These are phyloP conservation scores for Coemansia erecta DNA, from an alignment of 192 early-diverging fungal species.

Conservation along the genomic window DNA sequence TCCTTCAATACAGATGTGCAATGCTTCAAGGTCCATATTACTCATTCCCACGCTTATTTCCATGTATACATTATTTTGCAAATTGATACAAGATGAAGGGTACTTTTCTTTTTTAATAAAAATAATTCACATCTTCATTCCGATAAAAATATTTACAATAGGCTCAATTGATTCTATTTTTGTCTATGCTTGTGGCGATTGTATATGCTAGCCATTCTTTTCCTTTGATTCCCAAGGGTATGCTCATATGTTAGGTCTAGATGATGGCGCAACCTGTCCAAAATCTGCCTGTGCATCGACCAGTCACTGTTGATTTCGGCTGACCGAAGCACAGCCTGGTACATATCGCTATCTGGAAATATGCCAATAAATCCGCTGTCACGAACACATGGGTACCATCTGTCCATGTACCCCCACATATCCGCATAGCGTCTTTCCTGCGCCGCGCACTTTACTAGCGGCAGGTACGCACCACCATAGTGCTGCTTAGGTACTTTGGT, in stretches of 20 bases:
- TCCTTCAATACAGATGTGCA: no score
- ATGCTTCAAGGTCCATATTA: no score
- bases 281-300: constrained; percentile 21
- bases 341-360: constrained; percentile 37
- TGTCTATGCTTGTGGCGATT: neutral
- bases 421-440: constrained; percentile 12
- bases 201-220: constrained; percentile 4
- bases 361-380: neutral
- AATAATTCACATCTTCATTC: no score
- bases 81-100: no score
- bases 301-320: constrained; percentile 16
- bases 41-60: no score
- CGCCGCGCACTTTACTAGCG: constrained; percentile 17
- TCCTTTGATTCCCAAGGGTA: neutral
- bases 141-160: no score
- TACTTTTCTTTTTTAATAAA: no score
- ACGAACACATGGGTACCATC: constrained; percentile 20
- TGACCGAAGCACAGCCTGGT: constrained; percentile 14
- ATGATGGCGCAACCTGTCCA: constrained; percentile 27
- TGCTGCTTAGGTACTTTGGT: constrained; percentile 27
- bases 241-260: constrained; percentile 4
- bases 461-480: constrained; percentile 13
- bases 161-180: neutral
- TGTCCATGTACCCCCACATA: constrained; percentile 21
- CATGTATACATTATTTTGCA: no score